Base-by-base conservation (phyloP, 2,329 filamentous ascomycete genomes). In the Didymella sp. region DNA sequence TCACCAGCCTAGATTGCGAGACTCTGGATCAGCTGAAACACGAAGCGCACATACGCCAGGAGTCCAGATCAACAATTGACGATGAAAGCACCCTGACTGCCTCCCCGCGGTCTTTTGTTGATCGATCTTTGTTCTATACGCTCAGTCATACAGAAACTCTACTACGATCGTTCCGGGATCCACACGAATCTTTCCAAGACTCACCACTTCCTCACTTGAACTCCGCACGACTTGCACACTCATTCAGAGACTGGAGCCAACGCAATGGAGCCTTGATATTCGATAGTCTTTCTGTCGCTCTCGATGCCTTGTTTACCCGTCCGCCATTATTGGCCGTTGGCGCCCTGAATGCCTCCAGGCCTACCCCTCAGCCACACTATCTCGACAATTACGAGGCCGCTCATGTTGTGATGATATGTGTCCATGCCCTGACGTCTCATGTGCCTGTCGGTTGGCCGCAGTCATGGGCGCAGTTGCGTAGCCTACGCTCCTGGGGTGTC, bases 321-420 rank as follows among this genome's bases (percentile, higher is more conserved):
- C 76, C 76, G 12, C 73, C 74, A 3, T 68, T 68, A 54, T 59
- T 78, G 8, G n/a, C 35, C 7, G 52, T 53, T 11, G 28, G 38
- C 3, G 22, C 38, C 0, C 11, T 45, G 13, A 13, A 30, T 13
- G 37, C 37, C 1, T n/a, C 27, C 4, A 41, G 48, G 8, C 15
- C 9, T 12, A 3, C 28, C 24, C 19, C 38, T 37, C 5, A 25
- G 35, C 41, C 56, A 33, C 60, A 62, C 4, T 76, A 75, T 60
- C 48, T 77, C 7, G 61, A 48, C 17, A 71, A 75, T 45, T 28
- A 62, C 2, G 75, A 79, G 48, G 76, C 76, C 21, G 76, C 75
- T 35, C 77, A 78, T 46, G 71, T 80, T 6, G 67, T 76, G 28
- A 74, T 77, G 60, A 70, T 79, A 35, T 75, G 76, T 40, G 70